phyloP scores from a whole-genome alignment of 2,329 filamentous ascomycete genomes.

The Oidium heveae region DNA sequence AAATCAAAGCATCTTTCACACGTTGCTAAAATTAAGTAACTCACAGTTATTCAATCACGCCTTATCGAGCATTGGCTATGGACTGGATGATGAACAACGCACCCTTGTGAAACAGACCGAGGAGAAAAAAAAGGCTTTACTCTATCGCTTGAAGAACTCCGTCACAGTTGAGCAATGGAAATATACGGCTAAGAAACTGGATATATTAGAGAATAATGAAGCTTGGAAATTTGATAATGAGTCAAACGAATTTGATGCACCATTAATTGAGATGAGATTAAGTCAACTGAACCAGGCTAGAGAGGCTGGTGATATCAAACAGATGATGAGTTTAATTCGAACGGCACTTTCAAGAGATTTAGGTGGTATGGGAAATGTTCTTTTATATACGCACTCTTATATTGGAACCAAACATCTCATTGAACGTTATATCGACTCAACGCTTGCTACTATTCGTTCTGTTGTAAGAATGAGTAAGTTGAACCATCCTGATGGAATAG shows the following conservation, averaged over 20 bases:
- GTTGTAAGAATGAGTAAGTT: constrained; percentile 35
- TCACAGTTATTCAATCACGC: constrained; percentile 9
- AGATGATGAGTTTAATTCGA: constrained; percentile 59
- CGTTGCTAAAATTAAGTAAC: too few species aligned
- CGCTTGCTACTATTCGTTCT: constrained; percentile 45
- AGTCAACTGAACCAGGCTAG: constrained; percentile 51
- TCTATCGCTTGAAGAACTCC: constrained; percentile 40
- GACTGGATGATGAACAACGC: constrained; percentile 19
- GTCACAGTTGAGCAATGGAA: constrained; percentile 49
- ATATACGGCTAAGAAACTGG: constrained; percentile 48
- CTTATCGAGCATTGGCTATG: constrained; percentile 10
- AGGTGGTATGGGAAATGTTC: constrained; percentile 63
- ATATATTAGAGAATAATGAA: constrained; percentile 56
- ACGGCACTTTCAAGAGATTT: constrained; percentile 59
- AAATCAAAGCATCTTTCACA: too few species aligned
- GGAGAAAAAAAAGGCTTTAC: constrained; percentile 35
- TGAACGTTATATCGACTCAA: constrained; percentile 64
- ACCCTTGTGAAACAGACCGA: constrained; percentile 22
- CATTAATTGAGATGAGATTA: constrained; percentile 43
- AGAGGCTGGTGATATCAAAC: constrained; percentile 40
- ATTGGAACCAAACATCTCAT: constrained; percentile 71
- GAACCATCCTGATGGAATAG: constrained; percentile 25
- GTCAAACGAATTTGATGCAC: constrained; percentile 30
- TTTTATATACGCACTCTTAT: constrained; percentile 63
- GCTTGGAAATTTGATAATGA: constrained; percentile 46